Conservation (phyloP, 495 filamentous ascomycete species). For the Gamarada debralockiae region DNA sequence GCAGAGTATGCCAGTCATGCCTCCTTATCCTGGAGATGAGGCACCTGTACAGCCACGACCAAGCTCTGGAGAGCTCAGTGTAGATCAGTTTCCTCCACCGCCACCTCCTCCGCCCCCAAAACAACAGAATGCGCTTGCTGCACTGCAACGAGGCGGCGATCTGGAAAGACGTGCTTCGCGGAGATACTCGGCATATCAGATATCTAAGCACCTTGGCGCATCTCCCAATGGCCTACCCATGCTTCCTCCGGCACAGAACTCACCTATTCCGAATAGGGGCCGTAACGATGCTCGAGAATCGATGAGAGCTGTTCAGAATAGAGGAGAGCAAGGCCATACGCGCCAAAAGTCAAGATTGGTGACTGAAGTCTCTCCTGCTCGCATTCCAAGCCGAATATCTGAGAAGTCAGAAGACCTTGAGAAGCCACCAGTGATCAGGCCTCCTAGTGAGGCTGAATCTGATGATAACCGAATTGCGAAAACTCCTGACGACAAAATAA, state of each 20-base stretch:
- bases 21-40: constrained; percentile 59
- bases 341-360: constrained; percentile 53
- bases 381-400: constrained; percentile 60
- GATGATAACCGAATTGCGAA: constrained; percentile 45
- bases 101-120: constrained; percentile 71
- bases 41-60: constrained; percentile 32
- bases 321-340: constrained; percentile 65
- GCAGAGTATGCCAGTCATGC: constrained; percentile 64
- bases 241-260: constrained; percentile 74
- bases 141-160: constrained; percentile 85
- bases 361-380: constrained; percentile 57
- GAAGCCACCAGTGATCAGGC: constrained; percentile 28
- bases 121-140: constrained; percentile 83
- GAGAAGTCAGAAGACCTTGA: constrained; percentile 58
- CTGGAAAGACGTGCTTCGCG: constrained; percentile 91
- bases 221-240: constrained; percentile 80
- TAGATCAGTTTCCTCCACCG: constrained; percentile 60
- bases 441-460: constrained; percentile 33
- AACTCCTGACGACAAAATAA: constrained; percentile 59
- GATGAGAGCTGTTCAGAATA: constrained; percentile 81
- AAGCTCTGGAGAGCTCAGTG: constrained; percentile 24
- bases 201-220: constrained; percentile 84
- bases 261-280: constrained; percentile 83
- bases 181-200: constrained; percentile 92
- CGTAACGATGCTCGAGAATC: constrained; percentile 80